phyloP scores from a whole-genome alignment of 2,329 filamentous ascomycete species.

The Proliferodiscus dingleyae region DNA sequence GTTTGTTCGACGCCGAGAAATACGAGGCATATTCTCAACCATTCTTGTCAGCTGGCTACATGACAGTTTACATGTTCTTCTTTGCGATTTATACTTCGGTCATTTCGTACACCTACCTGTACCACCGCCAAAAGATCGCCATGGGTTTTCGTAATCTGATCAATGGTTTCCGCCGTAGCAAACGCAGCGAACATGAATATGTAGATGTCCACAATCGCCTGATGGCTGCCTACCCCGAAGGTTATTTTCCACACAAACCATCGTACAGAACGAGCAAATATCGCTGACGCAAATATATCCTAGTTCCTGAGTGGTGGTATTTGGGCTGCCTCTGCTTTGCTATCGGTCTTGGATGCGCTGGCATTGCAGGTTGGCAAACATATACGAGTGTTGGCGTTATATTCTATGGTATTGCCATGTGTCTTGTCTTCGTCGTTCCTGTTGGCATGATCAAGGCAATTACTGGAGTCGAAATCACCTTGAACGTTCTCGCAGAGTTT shows the following conservation, averaged over 20 bases:
- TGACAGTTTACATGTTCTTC: slow-evolving; percentile 60
- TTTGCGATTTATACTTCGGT: slow-evolving; percentile 70
- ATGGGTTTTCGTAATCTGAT: slow-evolving; percentile 33
- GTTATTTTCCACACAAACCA: no score
- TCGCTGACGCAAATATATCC: neutral
- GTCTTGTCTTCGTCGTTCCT: slow-evolving; percentile 31
- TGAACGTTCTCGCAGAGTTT: slow-evolving; percentile 69
- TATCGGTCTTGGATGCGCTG: slow-evolving; percentile 42
- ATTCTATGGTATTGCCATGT: slow-evolving; percentile 28
- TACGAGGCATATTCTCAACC: slow-evolving; percentile 65
- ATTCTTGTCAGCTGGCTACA: slow-evolving; percentile 67
- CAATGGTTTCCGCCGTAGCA: slow-evolving; percentile 41
- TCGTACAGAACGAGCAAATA: no score
- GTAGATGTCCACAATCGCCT: slow-evolving; percentile 45
- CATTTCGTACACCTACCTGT: slow-evolving; percentile 61
- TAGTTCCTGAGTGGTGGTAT: slow-evolving; percentile 51
- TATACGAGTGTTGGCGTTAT: slow-evolving; percentile 41
- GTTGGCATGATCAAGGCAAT: slow-evolving; percentile 39
- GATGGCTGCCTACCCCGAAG: slow-evolving; percentile 42
- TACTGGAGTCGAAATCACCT: slow-evolving; percentile 43
- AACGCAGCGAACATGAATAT: slow-evolving; percentile 23
- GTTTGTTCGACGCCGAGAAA: slow-evolving; percentile 31
- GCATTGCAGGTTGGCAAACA: slow-evolving; percentile 45
- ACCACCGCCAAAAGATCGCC: slow-evolving; percentile 64
- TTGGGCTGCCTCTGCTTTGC: slow-evolving; percentile 38